phyloP scores from a whole-genome alignment of 2,329 filamentous ascomycete genomes.

The Juglanconis juglandina region DNA sequence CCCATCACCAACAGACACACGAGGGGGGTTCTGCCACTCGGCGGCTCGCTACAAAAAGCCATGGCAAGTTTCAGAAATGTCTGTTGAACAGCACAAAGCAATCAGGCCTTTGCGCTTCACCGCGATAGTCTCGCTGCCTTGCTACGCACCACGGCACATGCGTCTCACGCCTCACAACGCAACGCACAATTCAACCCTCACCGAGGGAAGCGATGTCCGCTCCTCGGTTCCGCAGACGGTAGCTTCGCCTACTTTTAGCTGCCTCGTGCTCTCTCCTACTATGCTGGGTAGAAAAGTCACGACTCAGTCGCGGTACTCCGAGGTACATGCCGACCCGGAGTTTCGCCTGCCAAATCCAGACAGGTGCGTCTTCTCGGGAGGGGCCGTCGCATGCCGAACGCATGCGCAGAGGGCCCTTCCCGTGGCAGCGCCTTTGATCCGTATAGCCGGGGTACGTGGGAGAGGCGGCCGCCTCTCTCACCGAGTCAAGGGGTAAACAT shows the following conservation, averaged over 20 bases:
- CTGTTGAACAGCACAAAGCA: background rate
- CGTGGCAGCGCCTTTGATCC: background rate
- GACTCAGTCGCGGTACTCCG: background rate
- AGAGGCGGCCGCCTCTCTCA: conserved; percentile 13
- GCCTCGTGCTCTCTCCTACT: conserved; percentile 1
- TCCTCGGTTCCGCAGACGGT: background rate
- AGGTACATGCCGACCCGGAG: background rate
- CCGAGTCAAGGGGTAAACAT: conserved; percentile 9
- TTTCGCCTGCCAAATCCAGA: background rate
- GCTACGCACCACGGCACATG: background rate
- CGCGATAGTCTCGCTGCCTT: background rate
- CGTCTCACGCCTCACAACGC: background rate
- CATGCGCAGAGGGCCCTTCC: conserved; percentile 6
- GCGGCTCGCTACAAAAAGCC: background rate
- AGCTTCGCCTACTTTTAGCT: background rate
- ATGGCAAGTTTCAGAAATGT: background rate
- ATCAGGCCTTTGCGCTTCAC: background rate
- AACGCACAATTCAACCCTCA: background rate
- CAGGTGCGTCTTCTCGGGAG: conserved; percentile 14
- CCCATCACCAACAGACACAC: background rate
- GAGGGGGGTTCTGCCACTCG: background rate
- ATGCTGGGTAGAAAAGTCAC: background rate
- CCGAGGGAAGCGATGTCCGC: background rate
- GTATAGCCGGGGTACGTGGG: conserved; percentile 4
- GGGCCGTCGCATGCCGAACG: conserved; percentile 15